A percentile compares a stretch with the other conserved stretches of the same genome.
These are phyloP conservation scores for Sporothrix brasiliensis DNA, from an alignment of 2,329 filamentous ascomycete species.

Conservation along the genomic window DNA sequence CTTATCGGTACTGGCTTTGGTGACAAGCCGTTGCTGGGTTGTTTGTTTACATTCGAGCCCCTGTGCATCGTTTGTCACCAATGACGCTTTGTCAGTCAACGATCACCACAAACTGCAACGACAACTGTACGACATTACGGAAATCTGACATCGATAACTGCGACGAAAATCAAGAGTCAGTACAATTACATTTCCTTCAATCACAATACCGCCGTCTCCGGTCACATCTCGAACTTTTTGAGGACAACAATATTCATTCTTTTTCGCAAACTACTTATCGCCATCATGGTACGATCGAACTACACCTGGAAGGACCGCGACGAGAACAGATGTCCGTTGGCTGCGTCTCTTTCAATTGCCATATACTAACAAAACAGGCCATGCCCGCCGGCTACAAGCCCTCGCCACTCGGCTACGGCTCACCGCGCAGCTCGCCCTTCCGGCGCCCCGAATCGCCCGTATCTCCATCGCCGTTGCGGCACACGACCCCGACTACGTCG, in stretches of 20 bases:
- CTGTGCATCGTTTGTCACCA: slow-evolving; percentile 4
- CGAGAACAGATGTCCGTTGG: too few species aligned
- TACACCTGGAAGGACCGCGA: background rate
- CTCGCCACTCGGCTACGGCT: slow-evolving; percentile 71
- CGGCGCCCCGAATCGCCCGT: slow-evolving; percentile 64
- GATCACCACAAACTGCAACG: background rate
- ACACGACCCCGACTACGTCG: slow-evolving; percentile 66
- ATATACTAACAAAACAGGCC: slow-evolving; percentile 46
- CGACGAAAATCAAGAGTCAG: background rate
- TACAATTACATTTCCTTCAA: too few species aligned
- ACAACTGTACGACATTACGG: background rate
- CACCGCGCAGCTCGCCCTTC: slow-evolving; percentile 68
- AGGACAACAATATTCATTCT: background rate
- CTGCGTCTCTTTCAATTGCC: too few species aligned
- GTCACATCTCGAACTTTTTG: background rate
- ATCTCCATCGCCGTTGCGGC: slow-evolving; percentile 66
- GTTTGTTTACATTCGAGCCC: slow-evolving; percentile 34
- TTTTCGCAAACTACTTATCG: background rate
- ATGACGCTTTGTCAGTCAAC: background rate
- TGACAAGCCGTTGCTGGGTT: slow-evolving; percentile 30
- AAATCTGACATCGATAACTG: background rate
- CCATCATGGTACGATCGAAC: background rate
- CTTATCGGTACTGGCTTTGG: slow-evolving; percentile 22
- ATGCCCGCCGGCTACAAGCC: slow-evolving; percentile 66
- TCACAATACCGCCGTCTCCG: background rate